Base-by-base conservation (phyloP, 805 yeast genomes). In the Candida nemodendra region DNA sequence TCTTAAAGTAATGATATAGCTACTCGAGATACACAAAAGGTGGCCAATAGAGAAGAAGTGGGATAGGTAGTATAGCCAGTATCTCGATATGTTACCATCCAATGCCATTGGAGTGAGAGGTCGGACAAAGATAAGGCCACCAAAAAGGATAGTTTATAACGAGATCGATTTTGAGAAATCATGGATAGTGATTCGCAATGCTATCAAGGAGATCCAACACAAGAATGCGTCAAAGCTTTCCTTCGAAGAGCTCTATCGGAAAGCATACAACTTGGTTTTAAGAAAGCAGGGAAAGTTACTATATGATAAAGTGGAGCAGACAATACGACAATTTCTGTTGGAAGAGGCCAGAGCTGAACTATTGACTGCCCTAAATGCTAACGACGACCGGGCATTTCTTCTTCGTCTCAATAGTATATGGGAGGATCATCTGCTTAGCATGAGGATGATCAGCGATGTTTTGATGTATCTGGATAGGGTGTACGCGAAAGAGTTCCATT, bases 391-490 rank as follows among this genome's bases (percentile, higher is more conserved):
- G 24, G 56, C 45, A 29, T 63, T 70, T 22, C 41, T 72, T 24
- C 51, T 51, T 18, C 51, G 54, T 8, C 47, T 72, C 7, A 60
- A 57, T 32, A 41, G 40, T 22, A 75, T 72, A 38, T 89, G 96
- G 95, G 71, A 76, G 25, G 86, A 80, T 32, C 91, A 84, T 56
- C 59, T 80, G 26, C 69, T 79, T 27, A 72, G 83, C 33, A 84
- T 86, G 81, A 72, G 85, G 45, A 78, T 86, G 72, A 75, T 87
- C 30, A 76, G 90, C 50, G 95, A 90, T 58, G 85, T 89, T 3
- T 65, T 87, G 56, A 81, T 89, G 84, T 89, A 89, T 54, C 61
- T 90, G 55, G 95, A 89, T 55, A 72, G 95, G 30, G 95, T 86
- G 0, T 88, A 84, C 50, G 84, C 89, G 18, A 80, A 78, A 47